Base-by-base conservation (phyloP, 1,139 yeast species). In the Yamadazyma atmosphaerica region DNA sequence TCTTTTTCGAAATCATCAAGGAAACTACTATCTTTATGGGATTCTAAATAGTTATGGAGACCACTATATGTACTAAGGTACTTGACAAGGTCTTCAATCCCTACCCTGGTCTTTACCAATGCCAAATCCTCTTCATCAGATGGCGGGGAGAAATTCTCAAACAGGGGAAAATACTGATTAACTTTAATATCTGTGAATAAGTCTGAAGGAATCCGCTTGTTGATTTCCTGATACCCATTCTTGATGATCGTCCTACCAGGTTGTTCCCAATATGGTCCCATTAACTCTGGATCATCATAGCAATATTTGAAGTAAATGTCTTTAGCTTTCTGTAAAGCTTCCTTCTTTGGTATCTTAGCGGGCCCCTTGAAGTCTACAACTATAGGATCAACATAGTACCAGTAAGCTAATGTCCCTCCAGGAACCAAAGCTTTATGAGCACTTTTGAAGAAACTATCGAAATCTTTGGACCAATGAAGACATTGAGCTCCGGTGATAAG, bases 401-500 rank as follows among this genome's bases (percentile, higher is more conserved):
- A 72, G 44, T 69, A 72, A 1, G 74, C 74, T 47, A 72, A 59
- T 1, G 60, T 56, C 0, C 75, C 77, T 2, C 65, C 67, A 1
- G 62, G 57, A 18, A 56, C 60, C 42, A 71, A 55, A 34, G 68
- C 56, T 29, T 56, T 43, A 17, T 61, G 58, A 14, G 58, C 49
- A 19, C 54, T 54, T 7, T 42, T 41, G 46, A 69, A 71, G 41
- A 70, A 67, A 5, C 46, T 33, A 12, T 56, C 58, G 46, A 58
- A 65, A 43, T 69, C 72, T 34, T 61, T 49, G 39, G 70, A 66
- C 77, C 77, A 72, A 44, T 72, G 77, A 32, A 71, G 57, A 43
- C 76, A 70, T 44, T 71, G 72, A 4, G 76, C 77, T 4, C 71
- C 74, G 7, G 72, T 67, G 26, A 72, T 63, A 40, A 71, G 57